These are phyloP conservation scores for Fusarium sp. DNA, from an alignment of 2,329 filamentous ascomycete species.

Conservation along the genomic window DNA sequence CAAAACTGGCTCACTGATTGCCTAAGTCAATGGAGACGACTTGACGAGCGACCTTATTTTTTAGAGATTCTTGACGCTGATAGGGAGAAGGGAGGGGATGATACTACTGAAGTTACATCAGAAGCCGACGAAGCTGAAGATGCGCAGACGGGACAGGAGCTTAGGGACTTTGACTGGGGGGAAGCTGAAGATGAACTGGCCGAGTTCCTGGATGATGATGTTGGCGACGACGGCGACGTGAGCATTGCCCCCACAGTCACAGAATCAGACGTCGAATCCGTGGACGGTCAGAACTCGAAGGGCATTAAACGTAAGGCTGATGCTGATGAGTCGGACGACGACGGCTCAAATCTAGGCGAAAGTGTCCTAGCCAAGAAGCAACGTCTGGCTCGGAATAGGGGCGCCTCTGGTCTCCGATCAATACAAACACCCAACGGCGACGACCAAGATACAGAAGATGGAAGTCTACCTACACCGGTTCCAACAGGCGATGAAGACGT, in stretches of 20 bases:
- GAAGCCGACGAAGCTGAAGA: slow-evolving; percentile 46
- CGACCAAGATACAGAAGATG: slow-evolving; percentile 46
- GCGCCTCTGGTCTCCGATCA: slow-evolving; percentile 58
- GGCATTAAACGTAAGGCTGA: slow-evolving; percentile 49
- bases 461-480: slow-evolving; percentile 53
- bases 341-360: slow-evolving; percentile 46
- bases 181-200: slow-evolving; percentile 76
- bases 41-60: slow-evolving; percentile 83
- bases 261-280: slow-evolving; percentile 43
- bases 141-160: slow-evolving; percentile 51
- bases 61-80: slow-evolving; percentile 78
- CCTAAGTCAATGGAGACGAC: slow-evolving; percentile 81
- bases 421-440: slow-evolving; percentile 53
- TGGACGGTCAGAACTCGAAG: slow-evolving; percentile 41
- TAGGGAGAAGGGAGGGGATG: slow-evolving; percentile 51
- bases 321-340: slow-evolving; percentile 47
- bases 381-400: slow-evolving; percentile 55
- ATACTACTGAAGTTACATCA: slow-evolving; percentile 44
- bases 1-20: slow-evolving; percentile 90
- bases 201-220: slow-evolving; percentile 72
- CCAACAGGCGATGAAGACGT: slow-evolving; percentile 48
- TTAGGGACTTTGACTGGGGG: slow-evolving; percentile 69
- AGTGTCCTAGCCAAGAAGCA: slow-evolving; percentile 62
- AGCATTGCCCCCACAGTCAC: slow-evolving; percentile 32
- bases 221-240: slow-evolving; percentile 57